phyloP scores from a whole-genome alignment of 768 basidiomycete species.

The Calocera viscosa region DNA sequence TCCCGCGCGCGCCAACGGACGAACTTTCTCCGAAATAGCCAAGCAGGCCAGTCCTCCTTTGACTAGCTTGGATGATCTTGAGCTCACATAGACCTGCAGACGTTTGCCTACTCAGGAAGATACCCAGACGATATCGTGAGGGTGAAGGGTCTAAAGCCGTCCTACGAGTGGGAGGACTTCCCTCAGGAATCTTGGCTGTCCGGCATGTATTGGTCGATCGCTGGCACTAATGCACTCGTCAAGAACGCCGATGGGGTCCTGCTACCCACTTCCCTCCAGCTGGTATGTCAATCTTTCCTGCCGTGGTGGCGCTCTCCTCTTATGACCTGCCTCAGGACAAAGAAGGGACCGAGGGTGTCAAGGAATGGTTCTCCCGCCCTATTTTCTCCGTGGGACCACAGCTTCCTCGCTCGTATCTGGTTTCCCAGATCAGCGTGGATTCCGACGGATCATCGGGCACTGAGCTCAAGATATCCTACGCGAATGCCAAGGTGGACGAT shows the following conservation, averaged over 20 bases:
- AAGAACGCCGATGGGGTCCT: not conserved
- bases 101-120: not conserved
- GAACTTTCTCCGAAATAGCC: not conserved
- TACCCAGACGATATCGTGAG: not conserved
- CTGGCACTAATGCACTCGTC: not conserved
- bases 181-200: not conserved
- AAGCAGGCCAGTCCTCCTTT: not conserved
- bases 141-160: not conserved
- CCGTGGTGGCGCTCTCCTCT: not conserved
- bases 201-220: constrained; percentile 1
- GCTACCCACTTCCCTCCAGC: not conserved
- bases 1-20: not conserved
- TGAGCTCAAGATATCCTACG: not conserved
- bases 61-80: not conserved
- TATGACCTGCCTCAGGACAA: not conserved
- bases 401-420: not conserved
- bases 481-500: not conserved
- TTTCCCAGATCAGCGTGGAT: not conserved
- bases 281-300: not conserved
- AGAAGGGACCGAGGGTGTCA: not conserved
- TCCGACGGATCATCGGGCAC: not conserved
- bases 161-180: not conserved
- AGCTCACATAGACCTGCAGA: not conserved
- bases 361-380: constrained; percentile 1
- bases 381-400: not conserved